Conservation (phyloP, 371 early-diverging fungal species). For the Nematocida ironsii region DNA sequence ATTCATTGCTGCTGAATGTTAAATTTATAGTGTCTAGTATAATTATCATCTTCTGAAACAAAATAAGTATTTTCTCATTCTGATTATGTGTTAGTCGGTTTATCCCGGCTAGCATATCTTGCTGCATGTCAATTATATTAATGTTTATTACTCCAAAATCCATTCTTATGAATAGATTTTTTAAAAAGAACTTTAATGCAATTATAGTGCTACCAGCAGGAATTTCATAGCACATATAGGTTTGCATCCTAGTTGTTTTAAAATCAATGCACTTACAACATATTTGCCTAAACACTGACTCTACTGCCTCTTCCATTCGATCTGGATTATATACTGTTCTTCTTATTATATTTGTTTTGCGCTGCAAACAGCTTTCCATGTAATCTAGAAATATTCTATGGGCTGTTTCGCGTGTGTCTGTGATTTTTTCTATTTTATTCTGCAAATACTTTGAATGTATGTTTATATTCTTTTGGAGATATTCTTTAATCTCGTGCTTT, state of each 20-base stretch:
- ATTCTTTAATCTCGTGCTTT: background rate
- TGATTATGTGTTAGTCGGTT: background rate
- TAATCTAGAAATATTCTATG: background rate
- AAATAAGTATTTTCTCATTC: background rate
- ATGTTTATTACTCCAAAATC: background rate
- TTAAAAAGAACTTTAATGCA: background rate
- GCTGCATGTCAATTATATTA: background rate
- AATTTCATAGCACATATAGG: background rate
- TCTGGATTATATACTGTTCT: background rate
- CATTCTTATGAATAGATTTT: background rate
- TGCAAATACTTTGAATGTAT: background rate
- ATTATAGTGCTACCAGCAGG: background rate
- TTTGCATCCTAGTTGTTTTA: background rate
- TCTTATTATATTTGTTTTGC: background rate
- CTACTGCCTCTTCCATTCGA: background rate
- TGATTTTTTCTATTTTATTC: background rate
- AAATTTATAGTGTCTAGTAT: background rate
- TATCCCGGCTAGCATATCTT: background rate
- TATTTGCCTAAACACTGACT: background rate
- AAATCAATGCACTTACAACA: background rate
- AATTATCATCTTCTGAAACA: background rate
- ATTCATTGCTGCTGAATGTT: too few species aligned
- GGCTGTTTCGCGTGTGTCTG: background rate
- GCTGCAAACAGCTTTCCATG: background rate
- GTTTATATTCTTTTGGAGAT: background rate